Evolutionary conservation across 352 stramenopile species (phyloP).

Genomic region (Phytopythium litorale): DNA sequence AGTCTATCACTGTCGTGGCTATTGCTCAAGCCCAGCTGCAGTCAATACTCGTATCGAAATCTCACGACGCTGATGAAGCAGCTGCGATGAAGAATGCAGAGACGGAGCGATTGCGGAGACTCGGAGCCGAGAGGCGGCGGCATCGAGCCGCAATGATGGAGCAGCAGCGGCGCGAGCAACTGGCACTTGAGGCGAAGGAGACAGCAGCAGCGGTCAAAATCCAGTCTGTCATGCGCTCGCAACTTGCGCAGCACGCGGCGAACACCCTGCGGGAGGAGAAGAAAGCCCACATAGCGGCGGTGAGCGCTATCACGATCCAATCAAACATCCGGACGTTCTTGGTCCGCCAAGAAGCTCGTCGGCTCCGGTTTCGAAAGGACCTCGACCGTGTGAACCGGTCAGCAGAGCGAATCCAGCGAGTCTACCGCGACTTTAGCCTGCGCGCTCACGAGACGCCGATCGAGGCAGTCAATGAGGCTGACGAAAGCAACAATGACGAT

Average conservation of each 20-base stretch:
- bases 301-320: conserved; percentile 66
- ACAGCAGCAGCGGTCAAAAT: conserved; percentile 36
- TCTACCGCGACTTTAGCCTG: conserved; percentile 63
- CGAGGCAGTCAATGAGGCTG: conserved; percentile 17
- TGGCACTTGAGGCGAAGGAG: conserved; percentile 40
- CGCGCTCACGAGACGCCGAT: conserved; percentile 10
- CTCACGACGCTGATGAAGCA: conserved; percentile 18
- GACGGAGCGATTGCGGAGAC: conserved; percentile 38
- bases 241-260: conserved; percentile 30
- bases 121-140: conserved; percentile 45
- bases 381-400: conserved; percentile 61
- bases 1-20: conserved; percentile 54
- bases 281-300: conserved; percentile 46
- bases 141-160: conserved; percentile 51
- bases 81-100: conserved; percentile 10
- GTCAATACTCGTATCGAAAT: conserved; percentile 33
- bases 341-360: conserved; percentile 32
- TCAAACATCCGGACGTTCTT: conserved; percentile 61
- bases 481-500: conserved; percentile 12
- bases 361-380: conserved; percentile 41
- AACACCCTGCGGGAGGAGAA: conserved; percentile 33
- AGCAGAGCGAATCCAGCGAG: conserved; percentile 59
- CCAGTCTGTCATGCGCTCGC: conserved; percentile 42
- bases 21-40: conserved; percentile 51
- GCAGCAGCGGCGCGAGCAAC: conserved; percentile 46